Conservation (phyloP, 2,329 filamentous ascomycete species). For the Graphium sp. region DNA sequence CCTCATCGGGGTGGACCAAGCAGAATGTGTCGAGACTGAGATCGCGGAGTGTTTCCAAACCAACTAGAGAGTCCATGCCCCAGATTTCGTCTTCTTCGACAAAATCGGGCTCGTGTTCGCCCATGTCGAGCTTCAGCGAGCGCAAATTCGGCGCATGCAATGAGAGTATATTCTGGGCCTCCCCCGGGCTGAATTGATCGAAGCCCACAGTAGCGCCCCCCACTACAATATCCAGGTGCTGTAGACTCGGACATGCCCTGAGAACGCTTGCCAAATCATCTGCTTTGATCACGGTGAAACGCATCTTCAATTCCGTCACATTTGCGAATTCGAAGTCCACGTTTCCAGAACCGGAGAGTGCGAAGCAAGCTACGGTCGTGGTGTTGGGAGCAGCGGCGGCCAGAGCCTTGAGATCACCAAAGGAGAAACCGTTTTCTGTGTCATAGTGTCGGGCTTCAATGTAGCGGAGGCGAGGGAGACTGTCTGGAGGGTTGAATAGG, state of each 20-base stretch:
- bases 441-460: background rate
- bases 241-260: background rate
- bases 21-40: constrained; percentile 1
- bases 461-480: background rate
- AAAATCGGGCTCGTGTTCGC: background rate
- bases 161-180: background rate
- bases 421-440: background rate
- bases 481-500: background rate
- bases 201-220: background rate
- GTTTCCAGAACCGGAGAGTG: background rate
- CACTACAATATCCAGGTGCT: background rate
- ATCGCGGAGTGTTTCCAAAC: background rate
- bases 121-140: background rate
- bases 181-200: constrained; percentile 1
- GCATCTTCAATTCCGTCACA: constrained; percentile 1
- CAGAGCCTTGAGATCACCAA: background rate
- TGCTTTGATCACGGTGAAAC: background rate
- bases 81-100: background rate
- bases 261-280: background rate
- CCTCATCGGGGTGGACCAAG: background rate
- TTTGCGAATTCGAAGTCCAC: background rate
- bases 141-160: background rate
- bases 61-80: background rate
- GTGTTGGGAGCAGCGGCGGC: background rate
- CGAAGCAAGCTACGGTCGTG: background rate